Percentiles rank a stretch among this genome's conserved stretches.
Conservation (phyloP, 1,284 basidiomycete species). For the Neolentinus lepideus region DNA sequence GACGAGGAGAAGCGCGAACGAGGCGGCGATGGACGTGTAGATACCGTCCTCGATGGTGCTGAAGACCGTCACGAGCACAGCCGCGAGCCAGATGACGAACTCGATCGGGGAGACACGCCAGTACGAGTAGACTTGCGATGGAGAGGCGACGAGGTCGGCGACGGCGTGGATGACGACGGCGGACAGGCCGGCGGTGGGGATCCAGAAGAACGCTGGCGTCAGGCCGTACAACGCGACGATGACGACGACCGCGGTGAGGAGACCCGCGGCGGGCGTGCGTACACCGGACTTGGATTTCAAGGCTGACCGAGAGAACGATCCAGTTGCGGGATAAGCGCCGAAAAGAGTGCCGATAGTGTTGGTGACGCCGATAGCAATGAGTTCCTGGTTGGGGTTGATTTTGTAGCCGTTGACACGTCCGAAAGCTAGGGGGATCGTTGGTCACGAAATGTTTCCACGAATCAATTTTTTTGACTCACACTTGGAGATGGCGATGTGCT, state of each 20-base stretch:
- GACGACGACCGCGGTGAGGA: slow-evolving; percentile 84
- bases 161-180: slow-evolving; percentile 97
- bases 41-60: slow-evolving; percentile 91
- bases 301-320: slow-evolving; percentile 96
- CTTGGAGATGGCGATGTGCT: slow-evolving; percentile 96
- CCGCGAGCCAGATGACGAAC: slow-evolving; percentile 85
- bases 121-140: slow-evolving; percentile 81
- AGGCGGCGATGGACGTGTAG: slow-evolving; percentile 83
- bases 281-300: slow-evolving; percentile 96
- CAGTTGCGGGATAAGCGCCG: slow-evolving; percentile 93
- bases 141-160: slow-evolving; percentile 85
- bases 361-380: slow-evolving; percentile 95
- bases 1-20: slow-evolving; percentile 77
- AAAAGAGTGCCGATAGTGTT: slow-evolving; percentile 85
- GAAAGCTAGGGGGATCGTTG: slow-evolving; percentile 48
- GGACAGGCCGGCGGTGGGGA: slow-evolving; percentile 73
- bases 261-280: slow-evolving; percentile 88
- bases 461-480: slow-evolving; percentile 30
- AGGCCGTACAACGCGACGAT: slow-evolving; percentile 93
- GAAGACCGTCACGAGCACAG: slow-evolving; percentile 87
- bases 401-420: slow-evolving; percentile 96
- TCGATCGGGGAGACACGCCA: slow-evolving; percentile 95
- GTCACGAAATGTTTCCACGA: background rate
- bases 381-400: slow-evolving; percentile 96
- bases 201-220: slow-evolving; percentile 87